Conservation (phyloP, 768 basidiomycete species). For the Leccinellum luteum region DNA sequence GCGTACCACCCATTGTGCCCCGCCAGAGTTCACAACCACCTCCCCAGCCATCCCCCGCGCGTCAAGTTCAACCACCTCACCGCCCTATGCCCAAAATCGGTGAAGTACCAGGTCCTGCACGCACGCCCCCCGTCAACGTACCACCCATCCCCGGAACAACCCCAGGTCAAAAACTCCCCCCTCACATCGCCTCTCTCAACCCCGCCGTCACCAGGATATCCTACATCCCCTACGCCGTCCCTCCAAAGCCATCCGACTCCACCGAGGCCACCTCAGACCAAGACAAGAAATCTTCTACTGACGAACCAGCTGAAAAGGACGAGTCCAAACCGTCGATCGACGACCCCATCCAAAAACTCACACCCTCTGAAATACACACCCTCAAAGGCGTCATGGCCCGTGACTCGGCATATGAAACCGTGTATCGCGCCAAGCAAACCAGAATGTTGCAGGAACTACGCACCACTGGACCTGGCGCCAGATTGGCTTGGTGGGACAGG, state of each 20-base stretch:
- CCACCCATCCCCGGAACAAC: constrained; percentile 27
- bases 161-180: constrained; percentile 31
- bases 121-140: constrained; percentile 16
- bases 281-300: constrained; percentile 22
- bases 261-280: constrained; percentile 18
- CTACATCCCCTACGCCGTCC: constrained; percentile 25
- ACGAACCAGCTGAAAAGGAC: constrained; percentile 18
- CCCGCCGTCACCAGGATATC: constrained; percentile 32
- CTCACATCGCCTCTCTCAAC: constrained; percentile 32
- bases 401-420: constrained; percentile 47
- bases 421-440: constrained; percentile 47
- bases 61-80: constrained; percentile 17
- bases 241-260: constrained; percentile 17
- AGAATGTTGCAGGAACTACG: constrained; percentile 52
- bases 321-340: constrained; percentile 15
- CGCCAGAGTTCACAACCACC: constrained; percentile 28
- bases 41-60: constrained; percentile 26
- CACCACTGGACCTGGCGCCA: constrained; percentile 40
- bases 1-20: constrained; percentile 8
- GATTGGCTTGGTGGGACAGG: constrained; percentile 64
- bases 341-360: constrained; percentile 27
- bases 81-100: constrained; percentile 19
- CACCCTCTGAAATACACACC: constrained; percentile 30
- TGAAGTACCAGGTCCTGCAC: constrained; percentile 15
- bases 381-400: constrained; percentile 37